phyloP scores from a whole-genome alignment of 148 eudicot species.

The Chenopodium album region DNA sequence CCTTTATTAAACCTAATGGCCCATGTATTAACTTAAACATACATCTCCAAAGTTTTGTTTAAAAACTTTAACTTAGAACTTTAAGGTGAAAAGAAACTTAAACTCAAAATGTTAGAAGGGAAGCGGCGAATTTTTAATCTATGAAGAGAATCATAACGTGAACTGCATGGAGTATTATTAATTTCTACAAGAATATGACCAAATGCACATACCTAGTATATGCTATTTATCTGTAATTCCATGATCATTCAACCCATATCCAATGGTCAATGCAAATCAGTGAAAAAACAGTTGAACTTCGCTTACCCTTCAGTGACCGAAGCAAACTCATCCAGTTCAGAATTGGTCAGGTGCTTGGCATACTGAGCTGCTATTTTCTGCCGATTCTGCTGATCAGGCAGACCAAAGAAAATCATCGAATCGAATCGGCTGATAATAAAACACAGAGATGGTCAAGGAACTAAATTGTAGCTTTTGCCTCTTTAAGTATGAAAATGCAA shows the following conservation, averaged over 20 bases:
- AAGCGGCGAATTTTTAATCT: not conserved
- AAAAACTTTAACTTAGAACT: not conserved
- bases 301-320: slow-evolving; percentile 68
- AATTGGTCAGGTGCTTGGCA: slow-evolving; percentile 77
- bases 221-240: not conserved
- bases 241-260: not conserved
- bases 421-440: slow-evolving; percentile 75
- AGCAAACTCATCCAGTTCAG: slow-evolving; percentile 73
- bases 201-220: not conserved
- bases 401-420: slow-evolving; percentile 71
- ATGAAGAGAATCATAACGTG: not conserved
- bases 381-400: slow-evolving; percentile 80
- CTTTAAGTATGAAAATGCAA: not conserved
- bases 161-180: not conserved
- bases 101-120: not conserved
- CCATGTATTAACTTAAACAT: not conserved
- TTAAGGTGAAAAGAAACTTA: no score
- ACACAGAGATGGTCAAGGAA: not conserved
- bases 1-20: not conserved
- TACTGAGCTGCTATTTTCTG: slow-evolving; percentile 87
- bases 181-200: not conserved
- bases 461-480: not conserved
- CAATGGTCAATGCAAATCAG: not conserved
- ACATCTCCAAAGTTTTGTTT: not conserved
- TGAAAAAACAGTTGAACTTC: not conserved